Conservation (phyloP, 306 rosid genomes). For the Astragalus glycyphyllos region DNA sequence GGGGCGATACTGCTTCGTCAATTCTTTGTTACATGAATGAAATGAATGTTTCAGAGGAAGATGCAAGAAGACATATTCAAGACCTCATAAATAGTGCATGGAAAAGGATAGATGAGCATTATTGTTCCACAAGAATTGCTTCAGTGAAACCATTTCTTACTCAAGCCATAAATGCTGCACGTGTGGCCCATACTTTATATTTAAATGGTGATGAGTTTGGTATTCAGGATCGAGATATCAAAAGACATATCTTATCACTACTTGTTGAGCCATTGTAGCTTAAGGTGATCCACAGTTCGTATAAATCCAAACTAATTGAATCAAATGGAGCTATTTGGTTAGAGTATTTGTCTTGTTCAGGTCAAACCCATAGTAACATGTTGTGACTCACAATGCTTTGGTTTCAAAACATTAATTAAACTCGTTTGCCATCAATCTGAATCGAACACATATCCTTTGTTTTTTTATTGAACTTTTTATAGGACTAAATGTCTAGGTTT, state of each 20-base stretch:
- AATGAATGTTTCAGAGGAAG: constrained; percentile 49
- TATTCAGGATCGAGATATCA: constrained; percentile 46
- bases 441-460: too few relatives aligned
- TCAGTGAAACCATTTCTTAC: constrained; percentile 31
- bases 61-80: constrained; percentile 43
- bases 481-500: too few relatives aligned
- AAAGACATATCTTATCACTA: constrained; percentile 42
- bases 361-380: too few relatives aligned
- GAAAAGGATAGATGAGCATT: constrained; percentile 49
- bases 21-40: constrained; percentile 59
- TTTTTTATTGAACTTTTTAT: too few relatives aligned
- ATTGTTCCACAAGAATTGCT: neutral
- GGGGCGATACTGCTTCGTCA: constrained; percentile 67
- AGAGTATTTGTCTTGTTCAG: too few relatives aligned
- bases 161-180: constrained; percentile 45
- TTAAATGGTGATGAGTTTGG: constrained; percentile 58
- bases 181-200: constrained; percentile 55
- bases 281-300: too few relatives aligned
- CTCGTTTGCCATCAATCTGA: too few relatives aligned
- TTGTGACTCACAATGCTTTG: too few relatives aligned
- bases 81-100: constrained; percentile 47
- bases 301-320: too few relatives aligned
- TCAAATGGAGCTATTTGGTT: too few relatives aligned
- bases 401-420: too few relatives aligned
- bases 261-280: constrained; percentile 45